Evolutionary conservation across 2,329 filamentous ascomycete species (phyloP), one percentile per base, ranked within the genome.

Genomic region (Ascochyta fabae): DNA sequence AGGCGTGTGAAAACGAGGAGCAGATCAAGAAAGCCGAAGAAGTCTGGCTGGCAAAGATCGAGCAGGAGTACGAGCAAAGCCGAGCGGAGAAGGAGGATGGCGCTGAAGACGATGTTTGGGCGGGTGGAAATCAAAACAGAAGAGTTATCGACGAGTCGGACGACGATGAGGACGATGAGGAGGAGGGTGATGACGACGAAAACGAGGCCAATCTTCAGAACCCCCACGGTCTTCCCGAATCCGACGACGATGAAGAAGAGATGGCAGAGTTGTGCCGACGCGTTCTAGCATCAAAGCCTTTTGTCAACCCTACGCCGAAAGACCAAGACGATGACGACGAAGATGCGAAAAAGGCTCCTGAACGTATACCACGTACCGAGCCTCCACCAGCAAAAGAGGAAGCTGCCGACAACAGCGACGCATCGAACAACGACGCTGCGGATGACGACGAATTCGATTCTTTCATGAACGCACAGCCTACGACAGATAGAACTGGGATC

Each of bases 181-280:
- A 79, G 77, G 76, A 78, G 4, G 75, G 81, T 0, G 79, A 81
- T 0, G 59, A 68, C 2, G 66, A 73, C 2, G 75, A 79, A 22
- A 72, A 76, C 22, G 78, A 82, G 8, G 79, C 81, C 15, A 76
- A 81, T 24, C 77, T 83, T 22, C 75, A 82, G 63, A 90, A 95
- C 65, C 88, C 87, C 0, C 93, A 88, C 67, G 88, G 86, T 49
- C 84, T 96, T 41, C 92, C 92, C 9, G 89, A 92, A 51, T 75
- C 76, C 4, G 86, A 85, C 29, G 91, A 90, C 53, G 89, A 96
- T 53, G 92, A 96, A 66, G 90, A 90, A 48, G 88, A 92, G 71
- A 98, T 98, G 93, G 93, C 91, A 33, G 93, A 96, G 69, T 88
- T 99, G 48, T 86, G 95, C 44, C 87, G 89, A 50, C 91, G 91